phyloP scores from a whole-genome alignment of 2,329 filamentous ascomycete species.

The Fusarium dlaminii region DNA sequence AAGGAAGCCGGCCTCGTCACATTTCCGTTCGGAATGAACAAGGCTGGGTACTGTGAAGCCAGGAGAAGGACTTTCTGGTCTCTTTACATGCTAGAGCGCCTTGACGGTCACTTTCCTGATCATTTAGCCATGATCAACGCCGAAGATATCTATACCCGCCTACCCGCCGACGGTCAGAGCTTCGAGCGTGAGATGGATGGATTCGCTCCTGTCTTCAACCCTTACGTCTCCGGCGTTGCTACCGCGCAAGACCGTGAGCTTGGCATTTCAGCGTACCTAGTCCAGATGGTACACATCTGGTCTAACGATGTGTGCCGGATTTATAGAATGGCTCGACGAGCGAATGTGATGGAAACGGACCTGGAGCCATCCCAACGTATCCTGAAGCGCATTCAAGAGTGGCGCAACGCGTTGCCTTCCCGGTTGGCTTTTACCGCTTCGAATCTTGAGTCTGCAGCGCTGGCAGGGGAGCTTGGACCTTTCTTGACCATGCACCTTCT shows the following conservation, averaged over 20 bases:
- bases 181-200: slow-evolving; percentile 70
- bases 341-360: slow-evolving; percentile 42
- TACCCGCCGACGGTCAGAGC: slow-evolving; percentile 68
- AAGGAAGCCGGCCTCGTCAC: slow-evolving; percentile 50
- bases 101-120: slow-evolving; percentile 66
- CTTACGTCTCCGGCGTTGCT: slow-evolving; percentile 46
- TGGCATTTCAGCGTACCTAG: slow-evolving; percentile 67
- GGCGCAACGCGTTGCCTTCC: slow-evolving; percentile 65
- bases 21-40: slow-evolving; percentile 67
- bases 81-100: slow-evolving; percentile 74
- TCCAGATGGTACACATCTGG: slow-evolving; percentile 72
- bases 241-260: slow-evolving; percentile 43
- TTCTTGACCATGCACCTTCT: slow-evolving; percentile 73
- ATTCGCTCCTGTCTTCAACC: slow-evolving; percentile 69
- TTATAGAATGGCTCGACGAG: slow-evolving; percentile 52
- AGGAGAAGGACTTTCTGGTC: slow-evolving; percentile 78
- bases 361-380: slow-evolving; percentile 55
- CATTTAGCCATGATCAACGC: slow-evolving; percentile 66
- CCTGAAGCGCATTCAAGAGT: slow-evolving; percentile 63
- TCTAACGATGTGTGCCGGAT: slow-evolving; percentile 69
- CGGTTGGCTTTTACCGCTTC: slow-evolving; percentile 62
- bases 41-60: slow-evolving; percentile 69
- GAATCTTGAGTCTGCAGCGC: slow-evolving; percentile 66
- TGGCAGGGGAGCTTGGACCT: slow-evolving; percentile 62
- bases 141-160: slow-evolving; percentile 72